Conservation (phyloP, 2,329 filamentous ascomycete species). For the Didymella pinodella region DNA sequence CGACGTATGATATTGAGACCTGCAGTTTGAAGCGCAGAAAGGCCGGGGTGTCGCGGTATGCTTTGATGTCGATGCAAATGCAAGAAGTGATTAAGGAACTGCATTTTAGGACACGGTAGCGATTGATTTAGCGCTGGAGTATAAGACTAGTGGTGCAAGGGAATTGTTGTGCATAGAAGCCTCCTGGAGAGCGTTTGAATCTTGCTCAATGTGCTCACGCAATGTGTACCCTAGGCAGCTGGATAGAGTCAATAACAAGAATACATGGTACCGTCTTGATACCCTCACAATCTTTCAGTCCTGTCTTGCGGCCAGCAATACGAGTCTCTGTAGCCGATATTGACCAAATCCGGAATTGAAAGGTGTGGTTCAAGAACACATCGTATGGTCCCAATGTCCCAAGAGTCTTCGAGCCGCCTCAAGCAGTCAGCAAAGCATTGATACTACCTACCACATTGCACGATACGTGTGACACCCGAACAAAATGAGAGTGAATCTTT, state of each 20-base stretch:
- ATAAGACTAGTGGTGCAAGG: neutral
- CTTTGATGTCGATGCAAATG: neutral
- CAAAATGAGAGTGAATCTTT: no score
- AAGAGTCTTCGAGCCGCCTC: no score
- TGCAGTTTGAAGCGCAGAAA: no score
- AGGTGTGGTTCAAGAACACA: no score
- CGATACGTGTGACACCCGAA: no score
- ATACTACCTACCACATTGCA: no score
- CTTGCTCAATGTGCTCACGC: neutral
- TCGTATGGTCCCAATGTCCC: no score
- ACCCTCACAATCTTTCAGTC: neutral
- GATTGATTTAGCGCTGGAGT: neutral
- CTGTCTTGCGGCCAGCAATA: neutral
- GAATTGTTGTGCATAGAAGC: neutral
- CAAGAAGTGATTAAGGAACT: neutral
- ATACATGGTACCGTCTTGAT: neutral
- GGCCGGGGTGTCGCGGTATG: neutral
- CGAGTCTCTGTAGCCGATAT: no score
- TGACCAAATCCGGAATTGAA: no score
- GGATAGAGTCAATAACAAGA: neutral
- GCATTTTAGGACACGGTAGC: neutral
- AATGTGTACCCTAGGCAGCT: neutral
- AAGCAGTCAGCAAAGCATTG: no score
- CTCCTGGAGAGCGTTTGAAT: neutral
- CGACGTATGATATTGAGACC: neutral